Conservation (phyloP, 768 basidiomycete genomes). For the Amanita phalloides region DNA sequence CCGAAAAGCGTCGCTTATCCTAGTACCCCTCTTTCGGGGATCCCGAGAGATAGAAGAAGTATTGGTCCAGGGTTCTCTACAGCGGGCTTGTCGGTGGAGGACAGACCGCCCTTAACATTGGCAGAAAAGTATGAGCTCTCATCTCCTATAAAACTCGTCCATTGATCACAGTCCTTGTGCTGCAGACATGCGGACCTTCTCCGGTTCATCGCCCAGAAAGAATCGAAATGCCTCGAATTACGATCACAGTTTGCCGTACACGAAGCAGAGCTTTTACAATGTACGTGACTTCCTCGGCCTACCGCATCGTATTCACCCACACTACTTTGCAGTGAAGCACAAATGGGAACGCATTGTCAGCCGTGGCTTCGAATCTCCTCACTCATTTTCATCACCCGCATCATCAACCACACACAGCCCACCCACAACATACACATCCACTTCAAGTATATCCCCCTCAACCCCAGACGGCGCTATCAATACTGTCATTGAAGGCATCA, state of each 20-base stretch:
- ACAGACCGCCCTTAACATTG: slow-evolving; percentile 43
- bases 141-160: neutral
- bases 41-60: slow-evolving; percentile 17
- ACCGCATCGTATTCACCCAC: neutral
- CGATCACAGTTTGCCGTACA: slow-evolving; percentile 63
- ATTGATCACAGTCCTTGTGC: neutral
- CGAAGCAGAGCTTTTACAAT: slow-evolving; percentile 60
- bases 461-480: slow-evolving; percentile 22
- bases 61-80: slow-evolving; percentile 10
- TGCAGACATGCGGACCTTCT: slow-evolving; percentile 69
- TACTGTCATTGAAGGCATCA: slow-evolving; percentile 46
- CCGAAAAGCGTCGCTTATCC: neutral
- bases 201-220: slow-evolving; percentile 82
- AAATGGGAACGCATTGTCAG: slow-evolving; percentile 79
- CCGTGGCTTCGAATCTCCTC: slow-evolving; percentile 36
- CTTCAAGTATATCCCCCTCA: slow-evolving; percentile 7
- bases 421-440: slow-evolving; percentile 7
- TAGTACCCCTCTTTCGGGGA: neutral
- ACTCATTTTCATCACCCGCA: slow-evolving; percentile 8
- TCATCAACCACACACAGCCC: slow-evolving; percentile 6
- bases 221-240: slow-evolving; percentile 73
- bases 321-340: slow-evolving; percentile 47
- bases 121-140: slow-evolving; percentile 52
- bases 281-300: slow-evolving; percentile 22
- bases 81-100: slow-evolving; percentile 3